These are phyloP conservation scores for Rhodotorula graminis DNA, from an alignment of 768 basidiomycete species.

Conservation along the genomic window DNA sequence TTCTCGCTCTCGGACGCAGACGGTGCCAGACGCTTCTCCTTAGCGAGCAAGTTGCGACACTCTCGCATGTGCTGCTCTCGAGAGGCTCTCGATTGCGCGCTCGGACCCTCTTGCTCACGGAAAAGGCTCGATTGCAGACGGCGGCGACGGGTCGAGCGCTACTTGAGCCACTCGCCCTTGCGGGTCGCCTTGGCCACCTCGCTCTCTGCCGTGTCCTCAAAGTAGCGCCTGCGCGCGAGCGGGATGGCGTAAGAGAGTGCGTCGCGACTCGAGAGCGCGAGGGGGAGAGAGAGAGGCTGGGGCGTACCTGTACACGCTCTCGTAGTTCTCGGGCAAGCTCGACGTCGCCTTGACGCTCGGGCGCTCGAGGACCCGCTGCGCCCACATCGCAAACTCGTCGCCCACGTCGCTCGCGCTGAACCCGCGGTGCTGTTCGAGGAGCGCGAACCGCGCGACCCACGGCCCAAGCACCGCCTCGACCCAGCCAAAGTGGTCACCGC, in stretches of 20 bases:
- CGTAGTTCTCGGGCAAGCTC: conserved; percentile 43
- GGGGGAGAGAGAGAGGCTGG: too few species aligned
- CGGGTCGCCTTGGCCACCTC: conserved; percentile 32
- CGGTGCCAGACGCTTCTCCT: too few species aligned
- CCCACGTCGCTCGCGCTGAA: conserved; percentile 53
- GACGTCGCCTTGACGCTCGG: conserved; percentile 54
- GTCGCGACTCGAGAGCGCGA: too few species aligned
- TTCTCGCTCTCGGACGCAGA: too few species aligned
- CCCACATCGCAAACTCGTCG: conserved; percentile 53
- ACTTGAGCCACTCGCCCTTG: conserved; percentile 25
- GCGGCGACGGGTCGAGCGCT: not conserved
- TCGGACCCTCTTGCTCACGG: too few species aligned
- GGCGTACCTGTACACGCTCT: conserved; percentile 9
- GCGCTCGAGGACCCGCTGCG: conserved; percentile 50
- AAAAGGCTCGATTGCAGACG: too few species aligned
- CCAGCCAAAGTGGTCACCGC: conserved; percentile 51
- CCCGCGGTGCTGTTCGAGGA: conserved; percentile 54
- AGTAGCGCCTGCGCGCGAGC: not conserved
- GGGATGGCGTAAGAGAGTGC: too few species aligned
- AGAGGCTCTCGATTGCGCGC: too few species aligned
- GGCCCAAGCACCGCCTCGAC: conserved; percentile 60
- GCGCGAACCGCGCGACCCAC: conserved; percentile 64
- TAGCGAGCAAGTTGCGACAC: too few species aligned
- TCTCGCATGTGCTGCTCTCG: too few species aligned
- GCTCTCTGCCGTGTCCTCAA: conserved; percentile 21